Base-by-base conservation (phyloP, 2,329 filamentous ascomycete species). In the Ophiostoma tasmaniense region DNA sequence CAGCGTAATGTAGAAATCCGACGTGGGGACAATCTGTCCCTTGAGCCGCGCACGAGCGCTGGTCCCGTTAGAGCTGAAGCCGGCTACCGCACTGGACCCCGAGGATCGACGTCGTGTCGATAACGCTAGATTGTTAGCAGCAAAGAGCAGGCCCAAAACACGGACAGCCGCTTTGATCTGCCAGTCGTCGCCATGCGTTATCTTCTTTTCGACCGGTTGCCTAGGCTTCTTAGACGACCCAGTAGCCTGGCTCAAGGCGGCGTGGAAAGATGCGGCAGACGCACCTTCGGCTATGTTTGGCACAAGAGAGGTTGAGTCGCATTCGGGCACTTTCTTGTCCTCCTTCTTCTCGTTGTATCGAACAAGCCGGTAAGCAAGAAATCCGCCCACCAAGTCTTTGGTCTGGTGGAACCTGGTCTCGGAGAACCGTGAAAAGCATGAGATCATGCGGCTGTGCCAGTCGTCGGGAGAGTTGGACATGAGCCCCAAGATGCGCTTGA, bases 1-100 rank as follows among this genome's bases (percentile, higher is more conserved):
- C 70, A 96, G 80, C 0, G 90, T 90, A 75, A 92, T 93, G 78
- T 97, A 97, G 76, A 97, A 97, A 74, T 92, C 88, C 74, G 88
- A 94, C 4, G 90, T 92, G 0, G 92, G 87, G 35, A 97, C 79
- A 55, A 93, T 82, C 74, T 91, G 90, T 0, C 88, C 88, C 71
- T 85, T 82, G 25, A 59, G 6, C 77, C 78, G 72, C 80, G 79
- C 2, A 80, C 81, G 70, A 79, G 79, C 52, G 80, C 78, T 70
- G 72, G 78, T 78, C 70, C 80, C 74, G 73, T 78, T 74, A 65
- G 75, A 74, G 17, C 42, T 28, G 2, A 3, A 4, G 14, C 17
- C 17, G 39, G 50, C 50, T 14, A 22, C 2, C 25, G 50, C 4
- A 13, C 4, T 25, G 55, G 25, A 17, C 17, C 25, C 55, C 4